These are phyloP conservation scores for Scutellaria barbata DNA, from an alignment of 257 asterid species.

Conservation along the genomic window DNA sequence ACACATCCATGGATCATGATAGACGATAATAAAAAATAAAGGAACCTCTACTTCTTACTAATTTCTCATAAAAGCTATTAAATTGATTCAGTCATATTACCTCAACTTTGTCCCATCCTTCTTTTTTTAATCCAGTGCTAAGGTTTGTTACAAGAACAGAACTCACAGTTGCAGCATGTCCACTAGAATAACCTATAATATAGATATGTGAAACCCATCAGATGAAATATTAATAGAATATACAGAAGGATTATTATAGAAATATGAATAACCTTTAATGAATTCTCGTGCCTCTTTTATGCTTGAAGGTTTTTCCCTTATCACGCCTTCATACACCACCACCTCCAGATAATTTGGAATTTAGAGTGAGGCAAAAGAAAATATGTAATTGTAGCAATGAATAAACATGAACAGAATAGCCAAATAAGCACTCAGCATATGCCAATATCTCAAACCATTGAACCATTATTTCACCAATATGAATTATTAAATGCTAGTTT, in stretches of 20 bases:
- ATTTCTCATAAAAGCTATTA: not conserved
- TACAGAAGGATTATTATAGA: conserved; percentile 23
- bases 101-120: conserved; percentile 95
- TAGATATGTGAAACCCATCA: conserved; percentile 30
- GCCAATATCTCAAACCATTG: not conserved
- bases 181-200: conserved; percentile 74
- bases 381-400: conserved; percentile 2
- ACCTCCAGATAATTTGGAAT: conserved; percentile 69
- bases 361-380: conserved; percentile 45
- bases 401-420: conserved; percentile 10
- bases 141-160: conserved; percentile 90
- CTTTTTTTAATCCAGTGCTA: conserved; percentile 67
- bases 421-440: conserved; percentile 14
- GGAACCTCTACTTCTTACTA: not conserved
- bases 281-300: conserved; percentile 89
- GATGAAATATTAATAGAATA: conserved; percentile 15
- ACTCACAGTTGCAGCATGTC: conserved; percentile 76
- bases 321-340: conserved; percentile 90
- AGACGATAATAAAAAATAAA: not conserved
- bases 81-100: conserved; percentile 43
- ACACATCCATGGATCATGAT: not conserved
- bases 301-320: conserved; percentile 93
- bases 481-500: conserved; percentile 20
- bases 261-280: conserved; percentile 59
- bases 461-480: not conserved